Conservation (phyloP, 2,329 filamentous ascomycete species). For the Calycina herbarum region DNA sequence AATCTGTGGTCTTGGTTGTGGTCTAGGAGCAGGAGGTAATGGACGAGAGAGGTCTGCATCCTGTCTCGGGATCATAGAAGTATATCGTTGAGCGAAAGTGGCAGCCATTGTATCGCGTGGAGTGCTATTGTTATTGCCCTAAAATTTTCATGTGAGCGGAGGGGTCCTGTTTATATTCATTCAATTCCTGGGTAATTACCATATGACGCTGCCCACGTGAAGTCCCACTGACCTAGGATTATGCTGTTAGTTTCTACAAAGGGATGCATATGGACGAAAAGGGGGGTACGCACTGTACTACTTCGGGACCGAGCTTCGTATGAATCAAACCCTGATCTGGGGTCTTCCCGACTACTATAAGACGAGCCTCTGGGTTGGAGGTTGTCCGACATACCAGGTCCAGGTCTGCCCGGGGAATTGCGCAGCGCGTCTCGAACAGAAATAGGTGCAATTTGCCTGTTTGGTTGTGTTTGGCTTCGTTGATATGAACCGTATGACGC, state of each 20-base stretch:
- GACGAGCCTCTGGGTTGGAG: constrained; percentile 14
- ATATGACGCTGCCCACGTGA: constrained; percentile 14
- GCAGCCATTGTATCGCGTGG: neutral
- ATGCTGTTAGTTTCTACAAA: constrained; percentile 5
- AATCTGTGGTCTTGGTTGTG: constrained; percentile 42
- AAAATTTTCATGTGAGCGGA: constrained; percentile 4
- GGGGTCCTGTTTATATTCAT: neutral
- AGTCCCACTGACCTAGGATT: constrained; percentile 13
- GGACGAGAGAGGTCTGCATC: constrained; percentile 14
- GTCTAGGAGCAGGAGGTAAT: constrained; percentile 35
- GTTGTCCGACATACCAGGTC: constrained; percentile 7
- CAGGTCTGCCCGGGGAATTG: constrained; percentile 17
- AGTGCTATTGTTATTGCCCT: constrained; percentile 5
- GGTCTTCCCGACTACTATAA: constrained; percentile 18
- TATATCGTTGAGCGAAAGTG: constrained; percentile 7
- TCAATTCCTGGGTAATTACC: constrained; percentile 9
- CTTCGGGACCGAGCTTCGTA: constrained; percentile 29
- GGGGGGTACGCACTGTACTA: constrained; percentile 30
- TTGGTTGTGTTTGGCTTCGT: constrained; percentile 6
- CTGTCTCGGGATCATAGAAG: constrained; percentile 19
- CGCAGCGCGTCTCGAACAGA: constrained; percentile 9
- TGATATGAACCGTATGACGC: constrained; percentile 16
- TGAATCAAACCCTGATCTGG: constrained; percentile 16
- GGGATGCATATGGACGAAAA: neutral
- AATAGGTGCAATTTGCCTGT: constrained; percentile 11